Evolutionary conservation across 192 early-diverging fungal species (phyloP), one percentile per base, ranked within the genome.

Genomic region (Funneliformis mosseae): DNA sequence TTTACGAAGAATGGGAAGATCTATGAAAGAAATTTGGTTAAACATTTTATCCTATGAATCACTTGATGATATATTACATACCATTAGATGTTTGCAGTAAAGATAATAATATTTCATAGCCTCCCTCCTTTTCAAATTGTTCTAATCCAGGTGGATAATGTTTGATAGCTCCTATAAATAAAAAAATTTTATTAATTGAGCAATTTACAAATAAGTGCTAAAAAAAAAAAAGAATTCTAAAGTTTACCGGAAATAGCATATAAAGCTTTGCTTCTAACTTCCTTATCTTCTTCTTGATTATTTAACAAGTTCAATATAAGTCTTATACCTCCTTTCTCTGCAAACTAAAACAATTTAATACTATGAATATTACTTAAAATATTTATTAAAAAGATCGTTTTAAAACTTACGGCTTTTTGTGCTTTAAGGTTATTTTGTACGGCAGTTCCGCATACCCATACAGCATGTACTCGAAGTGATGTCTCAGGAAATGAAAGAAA

Each of bases 391-490:
- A 55, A 25, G 4, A 73, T 21, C 45, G 9, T 0, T 41, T 14
- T 55, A 16, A 6, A 27, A 62, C 88, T 72, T 87, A 90, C 89
- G 28, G 92, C 93, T 21, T 86, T 82, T 83, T 99, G 96, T 6
- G 95, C 94, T 42, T 88, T 86, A 27, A 91, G 89, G 82, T 99
- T 98, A 85, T 99, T 97, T 83, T 99, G 97, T 8, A 97, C 91
- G 4, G 94, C 92, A 11, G 97, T 99, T 10, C 96, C 96, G 74
- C 95, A 90, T 12, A 97, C 93, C 98, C 97, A 99, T 25, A 94
- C 91, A 5, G 91, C 91, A 45, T 90, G 92, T 48, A 87, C 86
- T 48, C 96, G 88, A 38, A 97, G 77, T 71, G 86, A 81, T 0
- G 86, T 81, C 55, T 93, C 90, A 1, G 78, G 68, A 50, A 91